Base-by-base conservation (phyloP, 2,329 filamentous ascomycete genomes). In the Escovopsis sp. region DNA sequence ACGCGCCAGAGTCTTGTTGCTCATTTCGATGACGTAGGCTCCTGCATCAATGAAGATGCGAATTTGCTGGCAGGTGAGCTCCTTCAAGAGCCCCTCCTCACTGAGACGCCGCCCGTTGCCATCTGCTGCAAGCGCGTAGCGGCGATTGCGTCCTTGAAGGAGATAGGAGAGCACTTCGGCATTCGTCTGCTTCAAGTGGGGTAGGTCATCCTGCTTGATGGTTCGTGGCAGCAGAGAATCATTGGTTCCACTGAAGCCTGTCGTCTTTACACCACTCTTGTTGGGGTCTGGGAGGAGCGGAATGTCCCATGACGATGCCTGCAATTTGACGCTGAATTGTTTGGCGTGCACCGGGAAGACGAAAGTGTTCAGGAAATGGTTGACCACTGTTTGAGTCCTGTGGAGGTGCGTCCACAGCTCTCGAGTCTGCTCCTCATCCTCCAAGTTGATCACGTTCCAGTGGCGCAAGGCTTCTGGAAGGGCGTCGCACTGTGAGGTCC, bases 211-310 rank as follows among this genome's bases (percentile, higher is more conserved):
- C 40, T 84, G 79, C 15, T 61, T 54, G 15, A 84, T 75, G 8
- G 35, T 45, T n/a, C 76, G 54, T 0, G 81, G 81, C 0, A 84
- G 56, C 30, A 81, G 64, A 15, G 72, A 76, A 51, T 85, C 81
- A 36, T 82, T 84, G 0, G 81, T 85, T 0, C 81, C 81, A 7
- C 75, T 81, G 52, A 87, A 86, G 0, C 81, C 81, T 0, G 79
- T 83, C 0, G 78, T 81, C 2, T 68, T 35, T 1, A 51, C 45
- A 7, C 14, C 10, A 11, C 7, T n/a, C 12, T 27, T 27, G 7
- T 13, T 4, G 2, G 7, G 24, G 2, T 16, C 13, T 14, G 30
- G n/a, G 5, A 47, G 63, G 64, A 76, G 52, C 0, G 76, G 74
- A 2, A 84, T 60, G 47, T 84, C 79, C 79, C 79, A 85, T 0